phyloP scores from a whole-genome alignment of 345 rosid species.

The Angophora floribunda region DNA sequence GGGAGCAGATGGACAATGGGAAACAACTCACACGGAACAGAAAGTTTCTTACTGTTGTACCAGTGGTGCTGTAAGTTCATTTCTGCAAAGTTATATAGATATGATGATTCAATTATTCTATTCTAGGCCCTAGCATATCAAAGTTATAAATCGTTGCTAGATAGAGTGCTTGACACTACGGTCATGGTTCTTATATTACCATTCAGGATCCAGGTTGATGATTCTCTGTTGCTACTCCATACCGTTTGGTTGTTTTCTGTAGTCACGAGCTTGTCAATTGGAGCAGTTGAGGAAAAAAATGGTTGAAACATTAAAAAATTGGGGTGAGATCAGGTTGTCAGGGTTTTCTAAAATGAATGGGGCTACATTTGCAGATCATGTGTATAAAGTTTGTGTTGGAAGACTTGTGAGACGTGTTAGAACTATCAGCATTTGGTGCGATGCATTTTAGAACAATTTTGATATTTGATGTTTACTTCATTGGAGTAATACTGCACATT shows the following conservation, averaged over 20 bases:
- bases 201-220: neutral
- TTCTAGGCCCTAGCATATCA: neutral
- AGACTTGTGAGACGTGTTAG: neutral
- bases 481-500: neutral
- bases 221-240: neutral
- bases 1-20: constrained; percentile 97
- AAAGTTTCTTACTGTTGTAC: constrained; percentile 88
- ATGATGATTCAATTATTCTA: neutral
- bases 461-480: neutral
- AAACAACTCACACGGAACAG: constrained; percentile 94
- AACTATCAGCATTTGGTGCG: neutral
- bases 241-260: neutral
- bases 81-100: neutral
- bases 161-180: neutral
- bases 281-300: neutral
- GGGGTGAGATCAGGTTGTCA: neutral
- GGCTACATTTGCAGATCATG: neutral
- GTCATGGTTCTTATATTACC: neutral
- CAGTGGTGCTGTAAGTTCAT: constrained; percentile 76
- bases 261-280: neutral
- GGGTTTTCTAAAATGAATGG: neutral
- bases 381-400: neutral
- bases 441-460: neutral
- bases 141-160: neutral
- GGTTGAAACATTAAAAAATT: neutral